Evolutionary conservation across 495 filamentous ascomycete species (phyloP), one percentile per base, ranked within the genome.

Genomic region (Aspergillus kassunensis): DNA sequence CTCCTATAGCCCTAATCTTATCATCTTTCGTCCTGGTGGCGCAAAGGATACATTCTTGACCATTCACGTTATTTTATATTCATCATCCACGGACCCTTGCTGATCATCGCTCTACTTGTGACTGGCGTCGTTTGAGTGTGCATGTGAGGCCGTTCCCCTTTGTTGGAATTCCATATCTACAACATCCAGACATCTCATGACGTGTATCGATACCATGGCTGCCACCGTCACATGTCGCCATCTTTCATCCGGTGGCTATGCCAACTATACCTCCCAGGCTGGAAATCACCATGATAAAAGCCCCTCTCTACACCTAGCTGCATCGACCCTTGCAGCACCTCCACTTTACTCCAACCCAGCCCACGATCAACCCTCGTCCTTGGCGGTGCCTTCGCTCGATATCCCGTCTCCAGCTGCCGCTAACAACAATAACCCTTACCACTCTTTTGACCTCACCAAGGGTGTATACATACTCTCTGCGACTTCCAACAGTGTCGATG

Each of bases 71-170:
- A 20, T 40, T 36, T 49, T 15, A 21, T 34, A 50, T 51, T 41
- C 21, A 1, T 31, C 19, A 20, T 23, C 43, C 46, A 40, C 47
- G 29, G 39, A 34, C 49, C 30, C 51, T 46, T 58, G 52, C 54
- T 53, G 54, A 46, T 51, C 48, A 6, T 33, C 33, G 15, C 40
- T 27, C 49, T 24, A 15, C 50, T 48, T 23, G 52, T 51, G 54
- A 53, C 54, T 53, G 54, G 48, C 51, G 48, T 46, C 45, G 44
- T 60, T 46, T 51, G 57, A 35, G 51, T 40, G 35, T 49, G 42
- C 54, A 54, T 57, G 54, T 56, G 53, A 53, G 53, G 41, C 37
- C 34, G 18, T 42, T 51, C 25, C 48, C 44, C 37, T 34, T 25
- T 13, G 19, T 29, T 36, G 33, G 23, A n/a, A 51, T 34, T 41